Conservation (phyloP, 768 basidiomycete species). For the Suillus occidentalis region DNA sequence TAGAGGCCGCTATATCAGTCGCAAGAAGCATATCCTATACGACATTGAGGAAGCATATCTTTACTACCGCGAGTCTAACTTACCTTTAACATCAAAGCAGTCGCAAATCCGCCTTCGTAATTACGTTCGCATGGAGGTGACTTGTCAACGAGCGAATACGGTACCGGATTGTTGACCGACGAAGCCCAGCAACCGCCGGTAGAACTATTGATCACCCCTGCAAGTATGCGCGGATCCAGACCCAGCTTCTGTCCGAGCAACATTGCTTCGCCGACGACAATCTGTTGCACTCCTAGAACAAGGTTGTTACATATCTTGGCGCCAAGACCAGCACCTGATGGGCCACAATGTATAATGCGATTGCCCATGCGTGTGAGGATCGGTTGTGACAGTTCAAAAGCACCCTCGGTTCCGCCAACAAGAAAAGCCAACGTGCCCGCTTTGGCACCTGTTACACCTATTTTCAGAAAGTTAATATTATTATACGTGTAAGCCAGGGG, state of each 20-base stretch:
- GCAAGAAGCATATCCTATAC: slow-evolving; percentile 84
- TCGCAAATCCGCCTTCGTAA: slow-evolving; percentile 87
- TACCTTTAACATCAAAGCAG: slow-evolving; percentile 82
- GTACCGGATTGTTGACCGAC: slow-evolving; percentile 87
- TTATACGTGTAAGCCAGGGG: slow-evolving; percentile 5
- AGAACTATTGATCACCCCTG: slow-evolving; percentile 82
- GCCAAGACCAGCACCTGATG: slow-evolving; percentile 76
- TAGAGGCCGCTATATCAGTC: slow-evolving; percentile 53
- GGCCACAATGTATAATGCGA: slow-evolving; percentile 80
- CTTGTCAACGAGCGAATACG: slow-evolving; percentile 64
- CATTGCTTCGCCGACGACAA: slow-evolving; percentile 90
- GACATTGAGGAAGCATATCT: slow-evolving; percentile 12
- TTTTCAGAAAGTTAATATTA: not conserved
- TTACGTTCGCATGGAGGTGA: slow-evolving; percentile 81
- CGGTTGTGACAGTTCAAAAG: slow-evolving; percentile 58
- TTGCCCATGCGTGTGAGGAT: slow-evolving; percentile 75
- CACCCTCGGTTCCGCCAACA: slow-evolving; percentile 70
- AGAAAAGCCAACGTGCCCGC: slow-evolving; percentile 90
- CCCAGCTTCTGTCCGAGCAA: slow-evolving; percentile 82
- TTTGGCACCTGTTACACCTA: slow-evolving; percentile 84
- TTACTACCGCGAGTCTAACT: slow-evolving; percentile 5
- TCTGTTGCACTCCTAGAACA: slow-evolving; percentile 75
- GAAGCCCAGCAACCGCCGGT: slow-evolving; percentile 85
- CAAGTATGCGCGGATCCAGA: slow-evolving; percentile 70
- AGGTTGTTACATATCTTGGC: slow-evolving; percentile 93